Conservation (phyloP, 176 grass and related monocot genomes). For the Alopecurus myosuroides region DNA sequence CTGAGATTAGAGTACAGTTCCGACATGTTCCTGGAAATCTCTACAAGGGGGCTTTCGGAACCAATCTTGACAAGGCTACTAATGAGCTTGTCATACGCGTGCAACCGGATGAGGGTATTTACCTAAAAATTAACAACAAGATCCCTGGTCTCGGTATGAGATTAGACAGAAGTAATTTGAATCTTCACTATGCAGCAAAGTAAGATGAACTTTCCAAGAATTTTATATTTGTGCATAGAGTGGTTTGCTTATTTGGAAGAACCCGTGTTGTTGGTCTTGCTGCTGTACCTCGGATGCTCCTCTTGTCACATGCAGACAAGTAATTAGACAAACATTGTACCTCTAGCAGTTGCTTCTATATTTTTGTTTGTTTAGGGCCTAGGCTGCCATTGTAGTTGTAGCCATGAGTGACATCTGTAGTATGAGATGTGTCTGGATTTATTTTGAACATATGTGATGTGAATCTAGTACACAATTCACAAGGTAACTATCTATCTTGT, state of each 20-base stretch:
- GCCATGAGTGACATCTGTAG: not conserved
- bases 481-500: not conserved
- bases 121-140: conserved; percentile 97
- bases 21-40: conserved; percentile 92
- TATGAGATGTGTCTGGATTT: not conserved
- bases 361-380: not conserved
- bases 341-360: not conserved
- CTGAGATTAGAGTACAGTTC: conserved; percentile 97
- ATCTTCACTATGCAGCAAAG: conserved; percentile 95
- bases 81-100: conserved; percentile 97
- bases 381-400: not conserved
- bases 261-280: not conserved
- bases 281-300: not conserved
- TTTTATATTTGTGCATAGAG: not conserved
- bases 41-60: conserved; percentile 80
- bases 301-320: not conserved
- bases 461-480: not conserved
- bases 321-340: not conserved
- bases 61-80: conserved; percentile 79
- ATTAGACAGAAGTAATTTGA: conserved; percentile 89
- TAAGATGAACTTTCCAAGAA: conserved; percentile 30
- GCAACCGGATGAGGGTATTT: conserved; percentile 90
- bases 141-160: conserved; percentile 89
- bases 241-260: not conserved
- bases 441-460: not conserved